Base-by-base conservation (phyloP, 2,329 filamentous ascomycete genomes). In the Emergomyces pasteurianus region DNA sequence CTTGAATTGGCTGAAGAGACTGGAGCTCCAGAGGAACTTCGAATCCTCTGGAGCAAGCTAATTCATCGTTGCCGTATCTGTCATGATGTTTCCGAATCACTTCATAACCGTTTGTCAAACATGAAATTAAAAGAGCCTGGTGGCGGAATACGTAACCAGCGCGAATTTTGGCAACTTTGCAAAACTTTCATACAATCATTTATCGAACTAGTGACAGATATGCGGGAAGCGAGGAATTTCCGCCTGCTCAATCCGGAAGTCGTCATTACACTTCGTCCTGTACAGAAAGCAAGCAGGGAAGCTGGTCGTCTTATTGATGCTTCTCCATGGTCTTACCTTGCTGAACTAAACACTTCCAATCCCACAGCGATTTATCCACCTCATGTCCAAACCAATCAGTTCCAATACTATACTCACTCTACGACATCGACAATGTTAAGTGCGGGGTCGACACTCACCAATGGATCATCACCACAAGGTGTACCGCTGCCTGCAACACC, bases 101-200 rank as follows among this genome's bases (percentile, higher is more conserved):
- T 96, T 34, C 87, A 88, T 68, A 79, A 79, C 46, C 83, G 87
- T n/a, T 76, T 96, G 12, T 89, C 86, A 3, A 81, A 82, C 54
- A 89, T 96, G 77, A 91, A 91, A 71, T 79, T 95, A 12, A 94
- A 92, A 71, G 91, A 96, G 67, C 88, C 89, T 8, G 86, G 85
- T 12, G 82, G 89, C 58, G 82, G 90, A 59, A 85, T 74, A 47
- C 73, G 77, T 36, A 78, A 79, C 64, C 81, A 84, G 65, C 78
- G 79, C 49, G 83, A 84, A 57, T 83, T 86, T 67, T 85, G 83
- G 82, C 79, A 83, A 65, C 78, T 92, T 59, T 94, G 89, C 76
- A 90, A 87, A 74, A 69, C 69, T 2, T 79, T 79, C 62, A 74
- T 79, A 68, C 75, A 79, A 64, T 77, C 76, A 21, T 79, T 79